Conservation (phyloP, 1,139 yeast species). For the Yamadazyma diospyri region DNA sequence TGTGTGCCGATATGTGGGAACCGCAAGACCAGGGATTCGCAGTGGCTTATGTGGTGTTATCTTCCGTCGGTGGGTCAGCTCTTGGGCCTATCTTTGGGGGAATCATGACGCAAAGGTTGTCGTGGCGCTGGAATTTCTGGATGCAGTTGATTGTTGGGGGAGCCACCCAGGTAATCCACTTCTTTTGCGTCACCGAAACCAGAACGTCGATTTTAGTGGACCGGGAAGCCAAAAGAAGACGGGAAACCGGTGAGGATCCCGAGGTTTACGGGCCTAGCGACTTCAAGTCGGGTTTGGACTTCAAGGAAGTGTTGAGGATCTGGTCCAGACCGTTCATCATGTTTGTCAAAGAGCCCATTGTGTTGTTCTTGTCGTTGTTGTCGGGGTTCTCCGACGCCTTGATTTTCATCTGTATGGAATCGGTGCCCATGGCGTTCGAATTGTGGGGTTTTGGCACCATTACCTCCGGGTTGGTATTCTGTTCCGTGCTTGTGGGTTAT, state of each 20-base stretch:
- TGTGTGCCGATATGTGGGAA: conserved; percentile 40
- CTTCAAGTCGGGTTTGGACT: conserved; percentile 16
- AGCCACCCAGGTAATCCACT: conserved; percentile 25
- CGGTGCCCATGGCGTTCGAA: conserved; percentile 28
- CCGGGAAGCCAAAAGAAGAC: conserved; percentile 30
- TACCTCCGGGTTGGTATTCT: conserved; percentile 26
- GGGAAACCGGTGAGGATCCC: conserved; percentile 24
- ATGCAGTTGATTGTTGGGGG: conserved; percentile 36
- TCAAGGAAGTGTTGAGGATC: conserved; percentile 22
- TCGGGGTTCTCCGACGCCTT: conserved; percentile 39
- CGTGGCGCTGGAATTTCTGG: conserved; percentile 38
- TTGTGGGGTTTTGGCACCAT: conserved; percentile 24
- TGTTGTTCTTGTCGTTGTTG: conserved; percentile 31
- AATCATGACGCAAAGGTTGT: conserved; percentile 22
- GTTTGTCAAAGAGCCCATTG: conserved; percentile 36
- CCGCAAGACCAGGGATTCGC: conserved; percentile 34
- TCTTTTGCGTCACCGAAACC: conserved; percentile 31
- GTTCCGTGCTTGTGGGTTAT: conserved; percentile 30
- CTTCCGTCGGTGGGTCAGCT: conserved; percentile 36
- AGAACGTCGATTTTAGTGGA: conserved; percentile 28
- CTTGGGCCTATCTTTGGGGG: conserved; percentile 39
- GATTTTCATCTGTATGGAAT: conserved; percentile 36
- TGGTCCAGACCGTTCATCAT: conserved; percentile 36
- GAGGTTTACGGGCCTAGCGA: conserved; percentile 30
- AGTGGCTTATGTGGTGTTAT: conserved; percentile 33